Conservation (phyloP, 2,329 filamentous ascomycete genomes). For the Fusarium caatingaense region DNA sequence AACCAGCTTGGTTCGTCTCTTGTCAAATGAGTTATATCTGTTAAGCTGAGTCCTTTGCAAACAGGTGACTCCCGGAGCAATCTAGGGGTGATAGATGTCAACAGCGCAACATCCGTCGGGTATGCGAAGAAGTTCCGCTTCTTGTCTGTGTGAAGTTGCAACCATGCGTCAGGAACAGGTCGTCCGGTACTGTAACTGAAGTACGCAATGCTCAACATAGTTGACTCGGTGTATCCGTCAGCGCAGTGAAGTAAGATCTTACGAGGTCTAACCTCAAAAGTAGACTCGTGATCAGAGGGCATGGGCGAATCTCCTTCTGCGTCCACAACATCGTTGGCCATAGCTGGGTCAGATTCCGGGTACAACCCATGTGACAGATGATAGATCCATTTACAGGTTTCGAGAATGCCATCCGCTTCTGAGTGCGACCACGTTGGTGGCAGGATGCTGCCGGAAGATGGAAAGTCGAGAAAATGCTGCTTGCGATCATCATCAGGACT, state of each 20-base stretch:
- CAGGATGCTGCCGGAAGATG: constrained; percentile 92
- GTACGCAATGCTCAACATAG: constrained; percentile 89
- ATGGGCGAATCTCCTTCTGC: constrained; percentile 48
- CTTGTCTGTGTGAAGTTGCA: constrained; percentile 82
- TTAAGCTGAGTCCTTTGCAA: constrained; percentile 59
- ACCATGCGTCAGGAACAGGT: constrained; percentile 86
- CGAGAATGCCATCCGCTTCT: constrained; percentile 85
- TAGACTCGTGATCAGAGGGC: constrained; percentile 32
- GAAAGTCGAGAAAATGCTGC: constrained; percentile 73
- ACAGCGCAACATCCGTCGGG: constrained; percentile 84
- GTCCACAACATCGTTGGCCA: constrained; percentile 43
- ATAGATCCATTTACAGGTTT: constrained; percentile 91
- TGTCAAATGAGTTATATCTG: constrained; percentile 64
- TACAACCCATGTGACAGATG: constrained; percentile 77
- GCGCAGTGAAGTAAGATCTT: constrained; percentile 92
- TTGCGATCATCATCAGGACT: constrained; percentile 58
- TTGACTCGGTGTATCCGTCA: constrained; percentile 96
- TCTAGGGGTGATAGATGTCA: constrained; percentile 80
- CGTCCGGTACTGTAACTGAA: constrained; percentile 90
- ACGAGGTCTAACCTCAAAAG: constrained; percentile 56
- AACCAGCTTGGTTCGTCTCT: constrained; percentile 82
- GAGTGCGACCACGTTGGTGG: constrained; percentile 84
- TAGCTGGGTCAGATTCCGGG: constrained; percentile 53
- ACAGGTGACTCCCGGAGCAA: constrained; percentile 78
- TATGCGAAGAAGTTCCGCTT: constrained; percentile 97